A percentile compares a stretch with the other conserved stretches of the same genome.
phyloP scores from a whole-genome alignment of 495 filamentous ascomycete species.

The Lophiotrema nucula region DNA sequence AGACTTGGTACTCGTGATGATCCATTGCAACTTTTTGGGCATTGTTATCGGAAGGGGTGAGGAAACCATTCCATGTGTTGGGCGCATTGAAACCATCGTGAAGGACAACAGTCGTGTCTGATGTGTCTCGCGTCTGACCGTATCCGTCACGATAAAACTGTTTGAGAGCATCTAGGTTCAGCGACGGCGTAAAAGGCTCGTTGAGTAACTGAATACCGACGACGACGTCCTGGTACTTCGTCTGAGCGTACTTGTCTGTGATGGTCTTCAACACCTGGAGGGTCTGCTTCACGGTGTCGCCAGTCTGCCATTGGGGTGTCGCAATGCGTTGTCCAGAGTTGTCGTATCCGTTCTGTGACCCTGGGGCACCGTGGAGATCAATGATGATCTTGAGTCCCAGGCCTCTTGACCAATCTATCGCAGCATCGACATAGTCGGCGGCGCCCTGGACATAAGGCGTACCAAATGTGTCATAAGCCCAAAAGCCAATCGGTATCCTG shows the following conservation, averaged over 20 bases:
- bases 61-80: conserved; percentile 45
- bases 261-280: conserved; percentile 59
- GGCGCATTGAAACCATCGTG: conserved; percentile 64
- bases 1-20: conserved; percentile 54
- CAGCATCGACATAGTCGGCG: conserved; percentile 47
- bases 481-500: conserved; percentile 53
- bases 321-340: conserved; percentile 40
- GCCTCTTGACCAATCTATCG: conserved; percentile 48
- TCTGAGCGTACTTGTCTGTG: conserved; percentile 54
- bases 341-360: conserved; percentile 45
- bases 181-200: conserved; percentile 56
- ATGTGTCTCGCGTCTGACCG: conserved; percentile 52
- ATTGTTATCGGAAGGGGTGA: conserved; percentile 43
- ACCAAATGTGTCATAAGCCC: conserved; percentile 49
- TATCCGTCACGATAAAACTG: conserved; percentile 66
- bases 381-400: conserved; percentile 49
- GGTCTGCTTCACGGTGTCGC: conserved; percentile 56
- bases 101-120: conserved; percentile 58
- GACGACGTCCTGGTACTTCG: conserved; percentile 61
- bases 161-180: conserved; percentile 53
- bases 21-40: conserved; percentile 47
- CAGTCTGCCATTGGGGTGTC: conserved; percentile 54
- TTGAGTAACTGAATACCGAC: conserved; percentile 71
- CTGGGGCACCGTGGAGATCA: conserved; percentile 50
- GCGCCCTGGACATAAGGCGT: conserved; percentile 51